Evolutionary conservation across 257 asterid genomes (phyloP).

Genomic region (Oldenlandia corymbosa): DNA sequence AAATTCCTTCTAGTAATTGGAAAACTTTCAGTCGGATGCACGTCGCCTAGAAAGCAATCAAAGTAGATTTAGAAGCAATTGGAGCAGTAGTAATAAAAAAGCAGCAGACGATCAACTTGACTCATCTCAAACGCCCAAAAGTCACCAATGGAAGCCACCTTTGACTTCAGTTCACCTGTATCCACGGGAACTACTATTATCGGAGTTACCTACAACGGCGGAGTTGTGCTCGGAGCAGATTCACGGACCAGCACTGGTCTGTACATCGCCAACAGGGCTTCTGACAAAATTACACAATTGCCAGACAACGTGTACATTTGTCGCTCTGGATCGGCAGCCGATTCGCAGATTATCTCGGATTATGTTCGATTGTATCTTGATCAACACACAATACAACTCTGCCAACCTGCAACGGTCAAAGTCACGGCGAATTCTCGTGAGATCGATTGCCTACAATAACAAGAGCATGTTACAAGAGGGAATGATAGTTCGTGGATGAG

Average conservation of each 20-base stretch:
- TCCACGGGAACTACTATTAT: conserved; percentile 92
- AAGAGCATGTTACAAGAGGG: conserved; percentile 94
- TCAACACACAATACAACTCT: conserved; percentile 84
- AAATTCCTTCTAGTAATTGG: no score
- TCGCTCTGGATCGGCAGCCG: conserved; percentile 89
- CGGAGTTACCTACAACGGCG: conserved; percentile 86
- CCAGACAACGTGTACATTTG: conserved; percentile 87
- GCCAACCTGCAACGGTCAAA: conserved; percentile 76
- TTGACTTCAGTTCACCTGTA: conserved; percentile 58
- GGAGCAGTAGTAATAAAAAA: no score
- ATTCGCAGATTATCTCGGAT: conserved; percentile 73
- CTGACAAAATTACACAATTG: conserved; percentile 79
- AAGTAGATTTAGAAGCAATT: no score
- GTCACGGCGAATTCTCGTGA: conserved; percentile 70
- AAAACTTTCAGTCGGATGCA: no score
- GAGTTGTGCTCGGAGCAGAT: conserved; percentile 89
- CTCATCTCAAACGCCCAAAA: no score
- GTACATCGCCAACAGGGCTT: conserved; percentile 96
- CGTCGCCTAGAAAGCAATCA: no score
- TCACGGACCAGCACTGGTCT: conserved; percentile 94
- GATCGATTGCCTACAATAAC: conserved; percentile 58
- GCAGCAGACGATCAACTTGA: no score
- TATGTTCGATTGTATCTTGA: conserved; percentile 74
- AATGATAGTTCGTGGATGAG: conserved; percentile 97
- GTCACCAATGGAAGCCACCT: conserved; percentile 55